phyloP scores from a whole-genome alignment of 345 rosid species.

The Rhodamnia rubescens region DNA sequence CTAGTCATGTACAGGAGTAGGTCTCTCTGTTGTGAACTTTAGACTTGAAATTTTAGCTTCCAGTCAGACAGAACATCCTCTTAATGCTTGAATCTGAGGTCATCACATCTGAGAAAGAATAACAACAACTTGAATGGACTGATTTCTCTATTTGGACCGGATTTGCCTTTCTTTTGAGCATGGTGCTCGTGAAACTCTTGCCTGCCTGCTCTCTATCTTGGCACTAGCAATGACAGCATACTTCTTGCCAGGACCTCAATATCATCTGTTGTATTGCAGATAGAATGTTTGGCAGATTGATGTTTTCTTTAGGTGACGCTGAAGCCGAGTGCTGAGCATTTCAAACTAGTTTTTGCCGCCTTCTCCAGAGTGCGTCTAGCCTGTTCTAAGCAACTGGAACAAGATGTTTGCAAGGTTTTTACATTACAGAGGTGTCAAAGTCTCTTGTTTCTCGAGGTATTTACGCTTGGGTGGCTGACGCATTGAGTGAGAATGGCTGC shows the following conservation, averaged over 20 bases:
- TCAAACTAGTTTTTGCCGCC: not conserved
- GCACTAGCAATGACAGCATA: not conserved
- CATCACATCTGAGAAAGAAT: not conserved
- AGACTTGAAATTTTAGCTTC: not conserved
- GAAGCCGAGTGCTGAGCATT: not conserved
- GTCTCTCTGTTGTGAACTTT: not conserved
- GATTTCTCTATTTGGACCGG: not conserved
- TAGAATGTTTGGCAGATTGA: not conserved
- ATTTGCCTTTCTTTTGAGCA: not conserved
- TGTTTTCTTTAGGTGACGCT: not conserved
- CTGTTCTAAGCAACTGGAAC: not conserved
- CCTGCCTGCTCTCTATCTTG: not conserved
- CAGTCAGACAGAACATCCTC: not conserved
- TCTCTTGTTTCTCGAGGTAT: not conserved
- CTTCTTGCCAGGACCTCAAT: not conserved
- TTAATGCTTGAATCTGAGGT: not conserved
- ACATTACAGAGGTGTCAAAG: not conserved
- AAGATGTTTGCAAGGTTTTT: not conserved
- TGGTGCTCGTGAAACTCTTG: not conserved
- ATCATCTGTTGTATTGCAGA: not conserved
- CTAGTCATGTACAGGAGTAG: not conserved
- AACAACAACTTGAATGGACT: not conserved
- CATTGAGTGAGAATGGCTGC: not conserved
- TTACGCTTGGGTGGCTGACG: not conserved
- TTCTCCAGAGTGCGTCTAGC: not conserved